Evolutionary conservation across 371 early-diverging fungal genomes (phyloP), one percentile per base, ranked within the genome.

Genomic region (Syncephalastrum sp.): DNA sequence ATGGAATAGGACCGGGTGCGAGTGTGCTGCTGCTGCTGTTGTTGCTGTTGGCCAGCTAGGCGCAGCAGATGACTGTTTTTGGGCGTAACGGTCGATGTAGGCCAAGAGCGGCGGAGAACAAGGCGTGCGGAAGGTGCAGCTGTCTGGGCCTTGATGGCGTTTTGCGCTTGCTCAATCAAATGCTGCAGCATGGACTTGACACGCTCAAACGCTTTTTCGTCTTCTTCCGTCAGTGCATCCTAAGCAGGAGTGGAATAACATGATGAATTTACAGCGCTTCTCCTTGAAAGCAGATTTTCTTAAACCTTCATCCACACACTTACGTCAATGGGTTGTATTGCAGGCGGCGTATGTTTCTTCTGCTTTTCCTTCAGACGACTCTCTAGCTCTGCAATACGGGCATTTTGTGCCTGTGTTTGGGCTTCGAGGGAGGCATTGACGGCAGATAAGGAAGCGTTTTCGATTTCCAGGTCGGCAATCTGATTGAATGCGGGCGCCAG

Each of bases 391-490:
- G 59, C 62, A 43, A 80, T 77, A 13, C 65, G 69, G 24, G 54
- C 60, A 13, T 70, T 67, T 56, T 77, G 78, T 57, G 69, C 63
- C 48, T 68, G 65, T 14, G 70, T 72, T 5, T 65, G 65, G 1
- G 61, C 70, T 56, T 80, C 81, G 12, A 80, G 58, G 25, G 72
- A 70, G 19, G 67, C 52, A 55, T 80, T 80, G 27, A 77, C 43
- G 14, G 68, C 63, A 42, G 74, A 56, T 2, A 80, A 29, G 6
- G 76, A 75, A 15, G 64, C 61, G 47, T 73, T 77, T 59, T 77
- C 77, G 43, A 80, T 77, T 66, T 80, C 81, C 56, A 80, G 53
- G 52, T 80, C 78, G 55, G 74, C 72, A 48, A 80, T 75, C 81
- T 80, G 47, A 3, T 33, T 33, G 10, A 33, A 33, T 33, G 8